Conservation (phyloP, 768 basidiomycete species). For the Mycena belliarum region DNA sequence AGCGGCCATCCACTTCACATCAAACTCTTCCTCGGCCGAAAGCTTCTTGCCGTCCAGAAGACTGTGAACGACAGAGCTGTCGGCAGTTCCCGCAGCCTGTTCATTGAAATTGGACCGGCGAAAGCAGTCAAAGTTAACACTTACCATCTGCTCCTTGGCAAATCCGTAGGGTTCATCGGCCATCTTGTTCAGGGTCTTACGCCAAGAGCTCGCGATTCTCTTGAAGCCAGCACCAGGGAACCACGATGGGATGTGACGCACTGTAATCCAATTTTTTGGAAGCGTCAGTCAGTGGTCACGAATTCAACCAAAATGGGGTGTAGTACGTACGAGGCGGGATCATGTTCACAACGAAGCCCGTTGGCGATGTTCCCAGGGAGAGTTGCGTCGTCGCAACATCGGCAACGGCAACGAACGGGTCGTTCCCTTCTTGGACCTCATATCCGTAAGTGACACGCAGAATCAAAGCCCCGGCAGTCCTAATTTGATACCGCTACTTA, state of each 20-base stretch:
- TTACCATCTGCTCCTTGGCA: slow-evolving; percentile 47
- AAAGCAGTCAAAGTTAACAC: neutral
- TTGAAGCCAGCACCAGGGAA: slow-evolving; percentile 61
- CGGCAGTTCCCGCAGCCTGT: slow-evolving; percentile 35
- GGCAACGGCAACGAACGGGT: slow-evolving; percentile 40
- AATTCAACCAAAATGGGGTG: neutral
- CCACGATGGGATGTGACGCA: slow-evolving; percentile 54
- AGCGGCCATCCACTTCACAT: slow-evolving; percentile 47
- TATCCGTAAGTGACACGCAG: slow-evolving; percentile 48
- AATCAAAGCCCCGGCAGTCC: slow-evolving; percentile 46
- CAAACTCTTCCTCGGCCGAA: slow-evolving; percentile 34
- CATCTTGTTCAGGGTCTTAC: slow-evolving; percentile 41
- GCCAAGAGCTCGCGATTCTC: slow-evolving; percentile 45
- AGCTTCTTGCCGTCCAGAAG: slow-evolving; percentile 30
- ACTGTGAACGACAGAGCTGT: slow-evolving; percentile 36
- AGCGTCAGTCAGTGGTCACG: neutral
- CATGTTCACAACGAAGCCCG: slow-evolving; percentile 48
- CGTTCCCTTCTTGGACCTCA: slow-evolving; percentile 36
- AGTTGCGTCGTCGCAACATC: slow-evolving; percentile 41
- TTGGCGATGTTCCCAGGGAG: slow-evolving; percentile 39
- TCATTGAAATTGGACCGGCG: neutral
- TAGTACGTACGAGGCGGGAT: slow-evolving; percentile 45
- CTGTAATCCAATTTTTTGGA: slow-evolving; percentile 31
- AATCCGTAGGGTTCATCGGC: slow-evolving; percentile 44
- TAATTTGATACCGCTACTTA: slow-evolving; percentile 10